Evolutionary conservation across 805 yeast species (phyloP), one percentile per base, ranked within the genome.

Genomic region (Scheffersomyces lignosus): DNA sequence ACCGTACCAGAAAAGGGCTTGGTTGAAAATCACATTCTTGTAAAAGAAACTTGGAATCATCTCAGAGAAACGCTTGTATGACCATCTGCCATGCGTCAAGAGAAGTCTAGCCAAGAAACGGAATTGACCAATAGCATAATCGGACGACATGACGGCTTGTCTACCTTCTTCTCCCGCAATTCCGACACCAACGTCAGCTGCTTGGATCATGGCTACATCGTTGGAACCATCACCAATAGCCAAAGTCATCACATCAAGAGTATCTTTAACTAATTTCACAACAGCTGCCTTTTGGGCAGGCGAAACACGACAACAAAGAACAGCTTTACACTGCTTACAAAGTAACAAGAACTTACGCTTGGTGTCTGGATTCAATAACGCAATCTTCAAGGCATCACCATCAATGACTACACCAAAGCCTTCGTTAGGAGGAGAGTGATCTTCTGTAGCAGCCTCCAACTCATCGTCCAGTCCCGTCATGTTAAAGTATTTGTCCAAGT

Each of bases 151-250:
- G 7, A 81, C 93, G 1, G 95, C 95, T 53, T 84, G 90, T 35
- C 93, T 65, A 41, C 95, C 95, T 63, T 85, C 95, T 49, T 83
- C 87, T 46, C 95, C 95, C 5, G 89, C 91, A 52, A 85, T 84
- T 45, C 95, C 95, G 26, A 86, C 82, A 39, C 95, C 95, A 23
- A 86, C 80, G 56, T 86, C 83, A 4, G 95, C 91, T 23, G 87
- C 84, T 52, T 84, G 91, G 44, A 85, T 86, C 95, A 85, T 85
- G 6, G 93, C 86, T 33, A 85, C 93, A 58, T 85, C 95, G 53
- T 85, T 85, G 17, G 93, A 87, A 45, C 95, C 95, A 56, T 85
- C 95, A 22, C 95, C 95, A 55, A 85, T 79, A 0, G 91, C 87
- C 39, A 85, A 68, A 0, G 93, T 83, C 80, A 83, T 83, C 23